Base-by-base conservation (phyloP, 2,329 filamentous ascomycete species). In the Pseudomassariella vexata region DNA sequence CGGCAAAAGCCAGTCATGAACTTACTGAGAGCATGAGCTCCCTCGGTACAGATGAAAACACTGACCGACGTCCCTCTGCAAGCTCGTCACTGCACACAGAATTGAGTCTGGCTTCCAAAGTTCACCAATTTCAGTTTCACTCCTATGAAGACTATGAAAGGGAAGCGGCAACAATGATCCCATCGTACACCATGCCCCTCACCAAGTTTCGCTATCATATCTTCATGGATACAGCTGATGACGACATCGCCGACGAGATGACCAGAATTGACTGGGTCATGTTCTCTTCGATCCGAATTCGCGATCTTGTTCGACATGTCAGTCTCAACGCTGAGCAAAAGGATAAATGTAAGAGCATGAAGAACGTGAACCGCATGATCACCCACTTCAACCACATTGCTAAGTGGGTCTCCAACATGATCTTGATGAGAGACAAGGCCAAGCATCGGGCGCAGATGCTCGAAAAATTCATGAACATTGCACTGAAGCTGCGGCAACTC, bases 261-360 rank as follows among this genome's bases (percentile, higher is more conserved):
- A 96, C 92, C 4, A 75, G 90, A 39, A 94, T 98, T 34, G 92
- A 98, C 60, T 96, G 90, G 90, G 80, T 94, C 56, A 92, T 96
- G 83, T 96, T 95, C 57, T 94, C 85, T 32, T 89, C 88, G 1
- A 95, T 96, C 40, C 80, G 87, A 17, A 85, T 94, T 34, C 85
- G 92, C 37, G 92, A 98, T 59, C 78, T 96, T 29, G 83, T 96
- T 24, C 83, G 92, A 5, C 85, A 95, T 52, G 89, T 95, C 42
- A 92, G 82, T 49, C 65, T 95, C 28, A 77, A 81, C 0, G 52
- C 71, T 1, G 70, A 79, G 25, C 73, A 84, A 37, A 85, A 85
- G 57, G 82, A 85, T 49, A 81, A 79, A 47, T 86, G 81, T 55
- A 81, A 76, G 53, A 82, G 78, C 47, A 67, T 95, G 46, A 78